Evolutionary conservation across 345 rosid genomes (phyloP), one percentile per base, ranked within the genome.

Genomic region (Hevea brasiliensis): DNA sequence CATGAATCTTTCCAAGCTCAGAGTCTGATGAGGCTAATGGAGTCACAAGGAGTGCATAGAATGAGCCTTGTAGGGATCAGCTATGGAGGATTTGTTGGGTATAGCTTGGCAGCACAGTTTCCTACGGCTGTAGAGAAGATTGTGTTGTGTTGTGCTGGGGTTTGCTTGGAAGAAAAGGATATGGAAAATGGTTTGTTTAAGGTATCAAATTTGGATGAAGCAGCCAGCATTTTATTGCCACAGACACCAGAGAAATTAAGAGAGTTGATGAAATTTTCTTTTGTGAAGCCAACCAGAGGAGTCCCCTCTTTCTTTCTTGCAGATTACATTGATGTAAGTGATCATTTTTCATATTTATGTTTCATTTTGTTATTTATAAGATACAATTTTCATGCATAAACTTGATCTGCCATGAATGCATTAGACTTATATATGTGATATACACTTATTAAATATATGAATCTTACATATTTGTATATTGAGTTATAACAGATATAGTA

Each of bases 51-150:
- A 0, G 87, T 87, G 6, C 55, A 42, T 8, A 76, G 79, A 71
- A 81, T 83, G 86, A 77, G 82, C 72, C 56, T 88, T 14, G 96
- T 92, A 0, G 96, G 98, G 72, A 80, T 92, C 4, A 92, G 96
- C 42, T 90, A 89, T 23, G 98, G 96, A 2, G 96, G 98, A 42
- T 90, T 90, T 57, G 98, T 92, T 0, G 92, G 87, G 58, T 89
- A 92, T 35, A 89, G 92, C 54, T 73, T 89, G 86, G 96, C 91
- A 0, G 81, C 76, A 17, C 87, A 84, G 55, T 92, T 79, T 70
- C 90, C 90, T 0, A 81, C 80, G 11, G 82, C 51, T 45, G 68
- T 92, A 1, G 94, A 92, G 73, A 89, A 73, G 72, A 4, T 92
- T 60, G 96, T 85, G 67, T 44, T 92, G 5, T 92, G 98, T 47